Percentiles rank a stretch among this genome's conserved stretches.
phyloP scores from a whole-genome alignment of 352 stramenopile genomes.

The Labyrinthula sp. region DNA sequence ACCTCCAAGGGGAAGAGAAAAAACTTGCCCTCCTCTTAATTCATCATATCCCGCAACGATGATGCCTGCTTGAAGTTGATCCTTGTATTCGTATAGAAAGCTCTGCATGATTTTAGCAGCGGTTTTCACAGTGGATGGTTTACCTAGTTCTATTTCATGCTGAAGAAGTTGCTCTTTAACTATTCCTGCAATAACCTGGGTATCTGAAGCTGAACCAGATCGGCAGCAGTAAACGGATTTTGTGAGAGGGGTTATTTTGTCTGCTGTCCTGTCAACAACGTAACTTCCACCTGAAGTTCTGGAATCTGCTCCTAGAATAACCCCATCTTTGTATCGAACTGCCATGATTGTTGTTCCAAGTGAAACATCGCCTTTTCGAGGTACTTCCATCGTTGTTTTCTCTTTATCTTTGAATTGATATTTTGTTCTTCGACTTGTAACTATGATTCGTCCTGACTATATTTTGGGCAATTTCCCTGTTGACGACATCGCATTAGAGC shows the following conservation, averaged over 20 bases:
- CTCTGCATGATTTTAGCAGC: constrained; percentile 84
- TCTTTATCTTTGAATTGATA: too few species aligned
- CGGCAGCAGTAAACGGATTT: constrained; percentile 92
- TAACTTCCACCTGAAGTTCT: constrained; percentile 72
- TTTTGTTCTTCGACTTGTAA: too few species aligned
- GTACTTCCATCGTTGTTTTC: too few species aligned
- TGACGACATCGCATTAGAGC: too few species aligned
- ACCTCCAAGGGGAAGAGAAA: constrained; percentile 79
- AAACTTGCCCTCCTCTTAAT: constrained; percentile 79
- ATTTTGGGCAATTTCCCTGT: too few species aligned
- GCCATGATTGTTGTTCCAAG: constrained; percentile 95
- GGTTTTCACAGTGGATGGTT: constrained; percentile 76
- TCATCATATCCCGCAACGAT: constrained; percentile 92
- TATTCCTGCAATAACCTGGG: constrained; percentile 59
- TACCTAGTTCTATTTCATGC: constrained; percentile 43
- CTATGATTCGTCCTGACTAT: too few species aligned
- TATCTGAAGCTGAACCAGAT: constrained; percentile 86
- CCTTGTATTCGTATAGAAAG: constrained; percentile 96
- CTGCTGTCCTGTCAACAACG: constrained; percentile 83
- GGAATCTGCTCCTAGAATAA: constrained; percentile 82
- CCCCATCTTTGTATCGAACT: constrained; percentile 75
- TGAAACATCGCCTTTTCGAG: constrained; percentile 64
- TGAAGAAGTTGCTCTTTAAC: constrained; percentile 51
- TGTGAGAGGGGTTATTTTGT: constrained; percentile 90
- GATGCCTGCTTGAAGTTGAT: constrained; percentile 74